Conservation (phyloP, 2,329 filamentous ascomycete genomes). For the Cladosporium halotolerans region DNA sequence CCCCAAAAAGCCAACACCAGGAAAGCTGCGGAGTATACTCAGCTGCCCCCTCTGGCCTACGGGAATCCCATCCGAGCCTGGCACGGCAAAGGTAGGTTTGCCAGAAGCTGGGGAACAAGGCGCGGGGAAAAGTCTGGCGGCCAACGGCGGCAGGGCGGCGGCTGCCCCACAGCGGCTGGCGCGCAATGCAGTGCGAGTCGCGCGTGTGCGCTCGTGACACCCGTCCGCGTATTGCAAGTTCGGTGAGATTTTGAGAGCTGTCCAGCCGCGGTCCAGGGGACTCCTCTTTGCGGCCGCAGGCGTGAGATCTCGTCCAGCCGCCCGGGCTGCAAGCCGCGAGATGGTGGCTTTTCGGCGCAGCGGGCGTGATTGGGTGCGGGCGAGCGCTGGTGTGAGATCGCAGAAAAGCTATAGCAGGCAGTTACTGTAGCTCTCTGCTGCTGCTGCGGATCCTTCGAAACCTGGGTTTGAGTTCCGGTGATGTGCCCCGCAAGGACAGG, state of each 20-base stretch:
- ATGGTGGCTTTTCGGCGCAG: background rate
- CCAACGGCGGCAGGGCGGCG: too few species aligned
- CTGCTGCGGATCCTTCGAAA: background rate
- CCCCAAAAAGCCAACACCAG: background rate
- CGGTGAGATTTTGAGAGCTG: background rate
- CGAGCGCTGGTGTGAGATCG: slow-evolving; percentile 1
- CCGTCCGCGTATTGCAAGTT: background rate
- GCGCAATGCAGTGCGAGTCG: background rate
- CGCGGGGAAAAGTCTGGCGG: background rate
- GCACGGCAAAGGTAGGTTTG: background rate
- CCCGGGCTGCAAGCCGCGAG: background rate
- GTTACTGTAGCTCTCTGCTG: too few species aligned
- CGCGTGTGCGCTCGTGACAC: background rate
- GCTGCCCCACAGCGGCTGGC: background rate
- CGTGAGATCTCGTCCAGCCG: too few species aligned
- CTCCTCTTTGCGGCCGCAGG: too few species aligned
- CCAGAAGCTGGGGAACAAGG: background rate
- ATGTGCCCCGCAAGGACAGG: too few species aligned
- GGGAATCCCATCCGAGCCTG: too few species aligned
- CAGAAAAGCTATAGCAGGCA: too few species aligned
- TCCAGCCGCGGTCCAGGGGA: background rate
- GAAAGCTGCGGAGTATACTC: background rate
- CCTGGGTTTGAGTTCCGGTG: background rate
- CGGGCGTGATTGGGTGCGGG: slow-evolving; percentile 1
- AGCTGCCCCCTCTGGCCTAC: background rate